Percentiles rank a stretch among this genome's conserved stretches.
Evolutionary conservation across 2,329 filamentous ascomycete genomes (phyloP).

Genomic region (Trichophyton simii): DNA sequence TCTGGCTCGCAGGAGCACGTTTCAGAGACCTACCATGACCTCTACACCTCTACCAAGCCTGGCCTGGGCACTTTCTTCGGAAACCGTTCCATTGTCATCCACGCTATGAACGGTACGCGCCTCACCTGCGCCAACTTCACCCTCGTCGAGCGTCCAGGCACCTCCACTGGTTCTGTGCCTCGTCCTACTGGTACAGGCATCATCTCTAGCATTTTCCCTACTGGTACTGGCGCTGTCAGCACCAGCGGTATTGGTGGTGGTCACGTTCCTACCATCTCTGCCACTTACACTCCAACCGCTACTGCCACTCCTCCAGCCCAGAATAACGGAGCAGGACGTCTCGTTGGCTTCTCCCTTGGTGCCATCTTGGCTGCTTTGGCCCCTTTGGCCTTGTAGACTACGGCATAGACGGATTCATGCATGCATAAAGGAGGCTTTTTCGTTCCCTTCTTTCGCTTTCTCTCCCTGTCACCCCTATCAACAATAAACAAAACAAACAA

Average conservation of each 20-base stretch:
- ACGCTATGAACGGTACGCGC: conserved; percentile 38
- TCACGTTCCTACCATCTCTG: background rate
- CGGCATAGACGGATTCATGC: background rate
- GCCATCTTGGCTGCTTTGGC: background rate
- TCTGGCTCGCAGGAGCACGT: conserved; percentile 17
- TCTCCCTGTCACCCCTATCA: too few species aligned
- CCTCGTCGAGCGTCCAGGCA: conserved; percentile 3
- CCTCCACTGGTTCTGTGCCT: background rate
- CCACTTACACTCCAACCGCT: background rate
- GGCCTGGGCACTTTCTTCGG: conserved; percentile 39
- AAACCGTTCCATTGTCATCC: conserved; percentile 43
- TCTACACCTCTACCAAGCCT: conserved; percentile 36
- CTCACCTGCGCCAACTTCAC: conserved; percentile 47
- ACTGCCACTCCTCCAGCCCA: background rate
- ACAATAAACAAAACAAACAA: too few species aligned
- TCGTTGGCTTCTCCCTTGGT: background rate
- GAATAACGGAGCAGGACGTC: background rate
- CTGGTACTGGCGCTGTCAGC: background rate
- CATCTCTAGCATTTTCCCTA: background rate
- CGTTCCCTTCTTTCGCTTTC: background rate
- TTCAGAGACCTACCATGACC: conserved; percentile 34
- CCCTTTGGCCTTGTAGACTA: background rate
- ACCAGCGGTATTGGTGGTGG: background rate
- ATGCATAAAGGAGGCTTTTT: background rate
- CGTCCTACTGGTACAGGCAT: background rate